Evolutionary conservation across 176 grass and related monocot species (phyloP), one percentile per base, ranked within the genome.

Genomic region (Canna indica): DNA sequence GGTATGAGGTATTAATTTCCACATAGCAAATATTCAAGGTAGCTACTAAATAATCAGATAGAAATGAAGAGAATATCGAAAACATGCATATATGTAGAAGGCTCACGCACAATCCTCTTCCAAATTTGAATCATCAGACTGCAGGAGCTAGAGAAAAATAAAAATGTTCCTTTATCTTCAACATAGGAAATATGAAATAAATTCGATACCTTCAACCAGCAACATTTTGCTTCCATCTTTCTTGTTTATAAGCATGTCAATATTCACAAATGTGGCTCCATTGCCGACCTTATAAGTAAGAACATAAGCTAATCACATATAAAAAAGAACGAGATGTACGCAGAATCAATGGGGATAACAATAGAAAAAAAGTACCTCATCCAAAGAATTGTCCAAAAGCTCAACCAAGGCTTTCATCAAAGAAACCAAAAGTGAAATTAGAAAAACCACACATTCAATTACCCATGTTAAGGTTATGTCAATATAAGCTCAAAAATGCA

Each of bases 201-300:
- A 31, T 63, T 50, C 1, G 76, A 44, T 78, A 99, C 95, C 95
- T 93, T 99, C 90, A 78, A 99, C 73, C 64, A 99, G 65, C 41
- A 99, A 80, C 86, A 99, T 94, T 85, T 82, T 85, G 31, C 72
- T 85, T 79, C 82, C 83, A 36, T 93, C 80, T 82, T 90, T 93
- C 71, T 81, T 72, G 78, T 79, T 91, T 59, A 87, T 68, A 56
- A 99, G 42, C 80, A 99, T 80, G 69, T 94, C 87, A 78, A 99
- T 82, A 78, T 86, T 99, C 52, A 99, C 94, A 90, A 76, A 99
- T 56, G 90, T 93, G 75, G 90, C 86, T 78, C 86, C 94, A 93
- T 90, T 90, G 59, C 73, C 75, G 81, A 93, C 86, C 93, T 97
- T 63, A 59, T 7, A 85, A 48, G n/a, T 50, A 79, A 50, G 12